phyloP scores from a whole-genome alignment of 345 rosid species.

The Aquilaria sinensis region DNA sequence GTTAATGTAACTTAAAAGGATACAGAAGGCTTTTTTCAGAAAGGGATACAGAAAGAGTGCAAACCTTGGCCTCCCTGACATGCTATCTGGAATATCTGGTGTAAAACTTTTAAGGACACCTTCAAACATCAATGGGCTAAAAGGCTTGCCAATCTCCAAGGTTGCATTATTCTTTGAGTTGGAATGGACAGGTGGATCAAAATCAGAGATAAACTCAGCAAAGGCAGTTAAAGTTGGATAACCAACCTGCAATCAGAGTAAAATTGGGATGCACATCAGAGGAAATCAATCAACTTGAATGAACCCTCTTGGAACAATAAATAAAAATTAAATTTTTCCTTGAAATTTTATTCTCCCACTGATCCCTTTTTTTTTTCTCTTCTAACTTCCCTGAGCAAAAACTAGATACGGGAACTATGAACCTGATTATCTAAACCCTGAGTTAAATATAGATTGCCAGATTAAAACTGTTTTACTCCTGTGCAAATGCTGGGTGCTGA shows the following conservation, averaged over 20 bases:
- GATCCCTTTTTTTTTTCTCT: too few species aligned
- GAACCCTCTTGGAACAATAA: too few species aligned
- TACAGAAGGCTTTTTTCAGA: neutral
- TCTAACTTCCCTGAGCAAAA: too few species aligned
- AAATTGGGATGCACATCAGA: neutral
- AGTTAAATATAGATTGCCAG: neutral
- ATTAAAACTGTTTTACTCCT: neutral
- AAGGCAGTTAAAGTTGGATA: slow-evolving; percentile 78
- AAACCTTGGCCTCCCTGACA: slow-evolving; percentile 85
- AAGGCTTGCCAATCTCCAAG: slow-evolving; percentile 69
- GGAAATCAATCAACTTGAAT: neutral
- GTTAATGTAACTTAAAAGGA: neutral
- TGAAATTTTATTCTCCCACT: too few species aligned
- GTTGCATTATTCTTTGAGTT: slow-evolving; percentile 33
- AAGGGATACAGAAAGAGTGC: slow-evolving; percentile 14
- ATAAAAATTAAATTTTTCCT: too few species aligned
- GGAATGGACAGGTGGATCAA: slow-evolving; percentile 44
- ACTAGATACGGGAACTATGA: too few species aligned
- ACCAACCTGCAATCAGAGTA: slow-evolving; percentile 47
- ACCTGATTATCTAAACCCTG: too few species aligned
- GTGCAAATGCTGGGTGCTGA: neutral
- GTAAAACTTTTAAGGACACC: slow-evolving; percentile 69
- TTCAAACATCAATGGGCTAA: slow-evolving; percentile 80
- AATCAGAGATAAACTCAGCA: slow-evolving; percentile 53
- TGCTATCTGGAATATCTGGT: slow-evolving; percentile 75